Evolutionary conservation across 225 moss, liverwort and hornwort genomes (phyloP).

Genomic region (Bryoerythrophyllum caledonicum): DNA sequence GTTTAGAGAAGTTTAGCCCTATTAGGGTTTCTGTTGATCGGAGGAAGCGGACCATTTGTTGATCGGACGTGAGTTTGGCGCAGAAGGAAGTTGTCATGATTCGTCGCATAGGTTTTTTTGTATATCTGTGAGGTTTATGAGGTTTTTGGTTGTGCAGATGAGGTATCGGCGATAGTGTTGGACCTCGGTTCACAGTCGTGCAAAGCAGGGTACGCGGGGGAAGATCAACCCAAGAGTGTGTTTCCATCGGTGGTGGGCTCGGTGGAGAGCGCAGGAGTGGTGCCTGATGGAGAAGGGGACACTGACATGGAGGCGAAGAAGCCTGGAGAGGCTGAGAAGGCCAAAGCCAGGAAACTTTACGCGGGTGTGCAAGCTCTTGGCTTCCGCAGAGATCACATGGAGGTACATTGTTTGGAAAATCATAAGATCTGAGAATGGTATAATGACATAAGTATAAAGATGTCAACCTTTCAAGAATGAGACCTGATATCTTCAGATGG

Average conservation of each 20-base stretch:
- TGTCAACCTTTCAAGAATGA: constrained; percentile 13
- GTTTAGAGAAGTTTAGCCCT: background rate
- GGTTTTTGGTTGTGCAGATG: constrained; percentile 50
- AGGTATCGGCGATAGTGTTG: constrained; percentile 95
- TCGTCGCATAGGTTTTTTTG: background rate
- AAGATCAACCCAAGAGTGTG: constrained; percentile 90
- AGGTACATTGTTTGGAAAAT: constrained; percentile 35
- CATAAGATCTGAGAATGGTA: background rate
- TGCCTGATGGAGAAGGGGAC: constrained; percentile 49
- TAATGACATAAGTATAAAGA: background rate
- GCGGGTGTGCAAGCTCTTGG: constrained; percentile 83
- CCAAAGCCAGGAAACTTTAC: constrained; percentile 70
- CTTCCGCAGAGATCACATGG: constrained; percentile 81
- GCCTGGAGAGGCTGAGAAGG: constrained; percentile 53
- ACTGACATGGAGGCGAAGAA: constrained; percentile 57
- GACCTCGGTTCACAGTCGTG: constrained; percentile 94
- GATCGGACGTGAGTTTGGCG: background rate
- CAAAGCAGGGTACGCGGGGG: constrained; percentile 97
- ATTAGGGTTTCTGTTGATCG: background rate
- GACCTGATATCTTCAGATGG: constrained; percentile 1
- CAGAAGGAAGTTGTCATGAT: no score
- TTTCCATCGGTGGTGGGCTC: constrained; percentile 85
- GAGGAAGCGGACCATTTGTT: background rate
- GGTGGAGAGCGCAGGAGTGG: constrained; percentile 53
- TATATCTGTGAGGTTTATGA: background rate